These are phyloP conservation scores for Solanum chmielewskii DNA, from an alignment of 257 asterid genomes.

Conservation along the genomic window DNA sequence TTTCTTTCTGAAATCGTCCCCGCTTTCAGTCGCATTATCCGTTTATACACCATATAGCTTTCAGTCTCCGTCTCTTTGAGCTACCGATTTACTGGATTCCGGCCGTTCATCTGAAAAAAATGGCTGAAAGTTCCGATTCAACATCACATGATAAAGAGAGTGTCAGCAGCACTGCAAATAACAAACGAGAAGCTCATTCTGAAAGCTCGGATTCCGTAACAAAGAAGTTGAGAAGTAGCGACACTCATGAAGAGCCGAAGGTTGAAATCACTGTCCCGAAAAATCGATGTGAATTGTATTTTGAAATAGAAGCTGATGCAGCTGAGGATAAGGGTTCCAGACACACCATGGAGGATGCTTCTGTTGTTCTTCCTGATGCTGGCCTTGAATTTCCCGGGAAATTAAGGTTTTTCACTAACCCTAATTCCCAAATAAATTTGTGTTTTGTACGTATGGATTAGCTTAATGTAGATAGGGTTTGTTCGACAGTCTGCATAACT, in stretches of 20 bases:
- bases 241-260: neutral
- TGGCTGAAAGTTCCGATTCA: neutral
- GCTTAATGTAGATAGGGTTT: neutral
- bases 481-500: neutral
- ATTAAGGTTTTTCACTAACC: conserved; percentile 31
- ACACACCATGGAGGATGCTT: conserved; percentile 80
- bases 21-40: neutral
- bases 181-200: conserved; percentile 23
- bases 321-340: conserved; percentile 87
- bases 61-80: neutral
- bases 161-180: neutral
- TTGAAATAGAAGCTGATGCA: conserved; percentile 56
- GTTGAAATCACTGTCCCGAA: neutral
- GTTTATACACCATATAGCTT: neutral
- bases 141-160: neutral
- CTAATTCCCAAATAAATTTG: neutral
- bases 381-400: conserved; percentile 32
- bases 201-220: conserved; percentile 10
- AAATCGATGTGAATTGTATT: neutral
- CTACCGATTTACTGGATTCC: neutral
- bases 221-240: conserved; percentile 22
- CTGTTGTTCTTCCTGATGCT: conserved; percentile 62
- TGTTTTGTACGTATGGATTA: neutral
- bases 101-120: neutral
- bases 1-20: neutral